These are phyloP conservation scores for Venturiaceae sp. DNA, from an alignment of 2,329 filamentous ascomycete genomes.

Conservation along the genomic window DNA sequence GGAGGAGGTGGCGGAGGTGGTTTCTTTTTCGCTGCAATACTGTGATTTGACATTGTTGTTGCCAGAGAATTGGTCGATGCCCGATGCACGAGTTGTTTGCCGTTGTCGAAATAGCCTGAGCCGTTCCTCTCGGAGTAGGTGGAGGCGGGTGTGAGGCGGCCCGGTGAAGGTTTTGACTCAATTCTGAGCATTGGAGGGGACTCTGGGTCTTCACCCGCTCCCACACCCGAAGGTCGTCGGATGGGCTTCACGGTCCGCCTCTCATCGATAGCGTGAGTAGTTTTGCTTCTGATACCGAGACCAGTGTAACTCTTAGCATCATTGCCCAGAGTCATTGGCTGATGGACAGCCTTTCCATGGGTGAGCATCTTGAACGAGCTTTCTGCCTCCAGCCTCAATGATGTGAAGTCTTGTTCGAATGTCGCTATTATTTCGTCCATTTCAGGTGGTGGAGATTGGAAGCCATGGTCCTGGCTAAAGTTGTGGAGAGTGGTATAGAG, in stretches of 20 bases:
- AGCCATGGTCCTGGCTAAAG: slow-evolving; percentile 59
- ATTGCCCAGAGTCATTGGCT: slow-evolving; percentile 38
- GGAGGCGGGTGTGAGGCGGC: neutral
- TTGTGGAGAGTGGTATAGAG: slow-evolving; percentile 69
- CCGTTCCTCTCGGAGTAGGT: neutral
- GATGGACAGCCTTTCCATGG: slow-evolving; percentile 55
- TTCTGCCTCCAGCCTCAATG: slow-evolving; percentile 58
- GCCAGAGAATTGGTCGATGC: slow-evolving; percentile 25
- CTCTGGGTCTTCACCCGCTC: neutral
- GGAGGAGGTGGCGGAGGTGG: slow-evolving; percentile 62
- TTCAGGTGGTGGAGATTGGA: slow-evolving; percentile 62
- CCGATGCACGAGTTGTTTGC: slow-evolving; percentile 15
- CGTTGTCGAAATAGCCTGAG: slow-evolving; percentile 9
- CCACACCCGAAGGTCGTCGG: neutral
- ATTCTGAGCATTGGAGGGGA: neutral
- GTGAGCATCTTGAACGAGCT: slow-evolving; percentile 50
- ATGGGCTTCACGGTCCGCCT: neutral
- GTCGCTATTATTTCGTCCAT: slow-evolving; percentile 60
- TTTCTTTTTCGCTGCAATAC: slow-evolving; percentile 54
- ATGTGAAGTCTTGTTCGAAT: slow-evolving; percentile 56
- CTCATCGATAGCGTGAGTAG: slow-evolving; percentile 12
- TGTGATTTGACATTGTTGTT: slow-evolving; percentile 25
- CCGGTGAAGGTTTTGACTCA: neutral
- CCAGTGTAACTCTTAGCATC: slow-evolving; percentile 2
- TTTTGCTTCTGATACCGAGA: slow-evolving; percentile 28